These are phyloP conservation scores for Globisporangium iwayamae DNA, from an alignment of 352 stramenopile genomes.

Conservation along the genomic window DNA sequence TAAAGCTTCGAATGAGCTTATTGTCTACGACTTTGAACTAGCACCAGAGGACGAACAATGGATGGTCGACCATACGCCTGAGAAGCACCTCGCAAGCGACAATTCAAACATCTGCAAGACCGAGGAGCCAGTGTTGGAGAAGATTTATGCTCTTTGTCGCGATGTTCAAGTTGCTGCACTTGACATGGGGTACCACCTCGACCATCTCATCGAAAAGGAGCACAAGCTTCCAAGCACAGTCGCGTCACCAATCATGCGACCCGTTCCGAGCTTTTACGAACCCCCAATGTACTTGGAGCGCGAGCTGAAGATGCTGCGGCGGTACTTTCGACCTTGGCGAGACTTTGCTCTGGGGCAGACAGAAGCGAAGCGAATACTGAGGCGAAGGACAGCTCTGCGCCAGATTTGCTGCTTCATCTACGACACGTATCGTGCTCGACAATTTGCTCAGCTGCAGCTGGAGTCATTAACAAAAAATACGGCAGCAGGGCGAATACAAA, in stretches of 20 bases:
- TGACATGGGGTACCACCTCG: constrained; percentile 15
- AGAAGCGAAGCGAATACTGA: constrained; percentile 24
- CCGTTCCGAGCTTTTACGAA: constrained; percentile 2
- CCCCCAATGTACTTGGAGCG: constrained; percentile 43
- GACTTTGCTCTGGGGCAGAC: constrained; percentile 19
- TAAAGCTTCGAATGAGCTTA: neutral
- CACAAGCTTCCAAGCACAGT: neutral
- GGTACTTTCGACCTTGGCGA: constrained; percentile 46
- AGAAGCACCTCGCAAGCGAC: neutral
- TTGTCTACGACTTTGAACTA: neutral
- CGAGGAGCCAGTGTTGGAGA: constrained; percentile 7
- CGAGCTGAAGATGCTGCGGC: constrained; percentile 66
- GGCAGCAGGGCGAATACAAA: constrained; percentile 26
- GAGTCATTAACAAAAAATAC: constrained; percentile 11
- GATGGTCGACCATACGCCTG: neutral
- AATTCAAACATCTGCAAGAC: neutral
- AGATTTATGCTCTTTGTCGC: constrained; percentile 18
- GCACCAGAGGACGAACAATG: neutral
- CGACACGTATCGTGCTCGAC: constrained; percentile 8
- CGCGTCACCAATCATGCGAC: neutral
- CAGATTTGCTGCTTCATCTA: constrained; percentile 29
- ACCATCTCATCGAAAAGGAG: constrained; percentile 5
- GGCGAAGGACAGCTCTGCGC: constrained; percentile 19
- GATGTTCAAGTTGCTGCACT: constrained; percentile 18
- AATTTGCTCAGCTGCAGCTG: constrained; percentile 5